Evolutionary conservation across 2,329 filamentous ascomycete genomes (phyloP), one percentile per base, ranked within the genome.

Genomic region (Akanthomyces muscarius): DNA sequence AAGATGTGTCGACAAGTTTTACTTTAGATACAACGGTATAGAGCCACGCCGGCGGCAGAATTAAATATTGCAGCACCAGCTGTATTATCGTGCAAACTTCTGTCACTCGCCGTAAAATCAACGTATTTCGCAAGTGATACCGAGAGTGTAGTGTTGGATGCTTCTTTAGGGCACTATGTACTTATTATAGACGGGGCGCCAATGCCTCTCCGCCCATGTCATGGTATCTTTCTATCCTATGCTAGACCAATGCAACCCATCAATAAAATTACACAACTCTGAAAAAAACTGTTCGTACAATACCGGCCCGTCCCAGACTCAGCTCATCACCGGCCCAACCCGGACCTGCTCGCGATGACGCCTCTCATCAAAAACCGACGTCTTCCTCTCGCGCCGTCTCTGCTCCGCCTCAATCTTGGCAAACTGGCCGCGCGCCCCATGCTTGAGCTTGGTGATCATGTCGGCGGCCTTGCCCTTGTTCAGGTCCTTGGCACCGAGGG

Each of bases 381-480:
- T 69, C 44, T 77, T 71, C 65, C 70, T 80, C 56, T 78, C 74
- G 42, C 72, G 76, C 58, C 81, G 82, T 50, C 79, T 83, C 71
- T 82, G 86, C 61, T 81, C 77, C 0, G 76, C 78, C 69, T 83
- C 80, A 63, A 84, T 75, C 41, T 70, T 79, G 30, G 80, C 78
- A 71, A 83, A 92, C 77, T 77, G 85, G 66, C 76, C 90, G 74
- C 80, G 85, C 1, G 90, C 91, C 0, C 94, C 94, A 72, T 95
- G 90, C 73, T 89, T 94, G 65, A 97, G 72, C 75, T 96, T 96
- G 8, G 91, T 96, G 67, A 98, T 96, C 89, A 96, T 93, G 72
- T 97, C 93, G 5, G 83, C 83, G 5, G 92, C 93, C 71, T 86
- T 86, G 8, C 94, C 94, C 71, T 93, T 95, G 16, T 84, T 92